Evolutionary conservation across 2,329 filamentous ascomycete genomes (phyloP).

Genomic region (Hawksworthiomyces lignivorus): DNA sequence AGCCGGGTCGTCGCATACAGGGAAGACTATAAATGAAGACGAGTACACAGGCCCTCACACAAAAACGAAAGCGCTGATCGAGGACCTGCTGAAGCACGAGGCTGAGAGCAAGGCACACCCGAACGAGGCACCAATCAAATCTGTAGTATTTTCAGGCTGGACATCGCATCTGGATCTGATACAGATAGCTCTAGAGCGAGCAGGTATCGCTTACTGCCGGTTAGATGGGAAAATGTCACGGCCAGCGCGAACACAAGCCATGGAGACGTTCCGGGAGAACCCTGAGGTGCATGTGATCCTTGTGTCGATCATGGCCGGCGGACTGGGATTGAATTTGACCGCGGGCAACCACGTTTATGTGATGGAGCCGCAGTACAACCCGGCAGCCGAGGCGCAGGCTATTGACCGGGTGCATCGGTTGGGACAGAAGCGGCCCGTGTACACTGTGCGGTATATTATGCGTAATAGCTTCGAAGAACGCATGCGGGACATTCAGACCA

Average conservation of each 20-base stretch:
- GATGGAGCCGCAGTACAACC: conserved; percentile 98
- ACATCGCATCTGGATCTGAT: conserved; percentile 92
- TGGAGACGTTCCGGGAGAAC: conserved; percentile 72
- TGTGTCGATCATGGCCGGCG: conserved; percentile 86
- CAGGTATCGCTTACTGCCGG: conserved; percentile 63
- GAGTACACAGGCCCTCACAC: conserved; percentile 81
- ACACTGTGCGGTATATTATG: conserved; percentile 89
- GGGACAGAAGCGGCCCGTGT: conserved; percentile 81
- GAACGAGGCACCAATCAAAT: conserved; percentile 72
- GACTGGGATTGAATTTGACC: conserved; percentile 85
- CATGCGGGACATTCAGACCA: conserved; percentile 80
- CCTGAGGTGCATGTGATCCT: conserved; percentile 68
- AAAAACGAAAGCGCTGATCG: conserved; percentile 76
- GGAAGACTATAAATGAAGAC: conserved; percentile 49
- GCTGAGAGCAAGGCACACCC: conserved; percentile 53
- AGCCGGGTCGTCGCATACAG: neutral
- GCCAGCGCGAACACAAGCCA: conserved; percentile 61
- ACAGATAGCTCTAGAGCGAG: conserved; percentile 65
- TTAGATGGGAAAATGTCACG: conserved; percentile 87
- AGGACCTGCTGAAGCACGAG: conserved; percentile 61
- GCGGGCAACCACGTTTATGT: conserved; percentile 82
- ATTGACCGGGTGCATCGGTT: conserved; percentile 88
- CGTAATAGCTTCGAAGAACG: conserved; percentile 84
- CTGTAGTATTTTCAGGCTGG: conserved; percentile 94
- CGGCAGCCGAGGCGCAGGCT: conserved; percentile 87